Evolutionary conservation across 1,139 yeast genomes (phyloP), one percentile per base, ranked within the genome.

Genomic region (Candida labiduridarum): DNA sequence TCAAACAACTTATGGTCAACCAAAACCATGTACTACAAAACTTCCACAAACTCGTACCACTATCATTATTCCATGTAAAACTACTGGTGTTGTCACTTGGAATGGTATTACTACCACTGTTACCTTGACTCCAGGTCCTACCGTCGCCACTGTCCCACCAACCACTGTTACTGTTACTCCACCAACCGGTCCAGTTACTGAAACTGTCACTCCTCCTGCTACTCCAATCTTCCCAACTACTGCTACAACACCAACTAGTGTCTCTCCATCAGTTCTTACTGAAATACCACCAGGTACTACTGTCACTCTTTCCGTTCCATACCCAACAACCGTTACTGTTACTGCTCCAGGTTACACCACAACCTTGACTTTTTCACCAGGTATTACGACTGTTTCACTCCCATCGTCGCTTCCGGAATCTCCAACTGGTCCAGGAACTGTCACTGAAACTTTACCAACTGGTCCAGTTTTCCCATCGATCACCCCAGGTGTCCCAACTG

Each of bases 41-140:
- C 15, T 44, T 14, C 41, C 41, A 25, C 34, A 34, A 44, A 25
- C 35, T 18, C 25, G 15, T 6, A 44, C 46, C 29, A 44, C 46
- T 4, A 44, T 44, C 18, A n/a, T 35, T 25, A 44, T 44, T 25
- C 39, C 41, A 34, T 18, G 27, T 19, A n/a, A 22, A 25, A 44
- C 46, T 10, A 44, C 46, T 35, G 46, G 46, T 44, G 41, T 44
- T 44, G 46, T 44, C 18, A 44, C 46, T 12, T 44, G 41, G 41
- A 9, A 27, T 35, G 48, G 42, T 34, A 29, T 12, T 18, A 18
- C 31, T 11, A 39, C 48, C 15, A 41, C 45, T 16, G 44, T 39
- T 22, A 39, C 48, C 18, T 38, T 39, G 11, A 34, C 40, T 27
- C 34, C 39, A 34, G 44, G 43, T 41, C 27, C 44, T 31, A 39